phyloP scores from a whole-genome alignment of 495 filamentous ascomycete genomes.

The Saxophila tyrrhenica region DNA sequence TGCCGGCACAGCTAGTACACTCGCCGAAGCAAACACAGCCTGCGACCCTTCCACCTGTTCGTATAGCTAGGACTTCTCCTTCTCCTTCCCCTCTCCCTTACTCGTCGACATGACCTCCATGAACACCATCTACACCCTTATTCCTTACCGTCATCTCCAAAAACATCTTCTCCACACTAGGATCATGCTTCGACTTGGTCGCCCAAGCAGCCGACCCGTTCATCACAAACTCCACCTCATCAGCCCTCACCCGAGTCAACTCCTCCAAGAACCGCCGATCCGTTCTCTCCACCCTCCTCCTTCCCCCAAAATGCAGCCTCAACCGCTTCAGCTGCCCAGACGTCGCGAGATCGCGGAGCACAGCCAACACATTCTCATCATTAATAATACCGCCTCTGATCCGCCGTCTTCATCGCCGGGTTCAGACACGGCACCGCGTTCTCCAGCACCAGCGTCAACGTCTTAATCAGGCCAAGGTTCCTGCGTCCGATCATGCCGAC shows the following conservation, averaged over 20 bases:
- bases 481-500: conserved; percentile 23
- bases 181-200: not conserved
- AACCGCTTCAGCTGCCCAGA: conserved; percentile 21
- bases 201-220: not conserved
- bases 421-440: conserved; percentile 23
- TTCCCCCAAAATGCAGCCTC: conserved; percentile 18
- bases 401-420: conserved; percentile 15
- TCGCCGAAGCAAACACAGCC: not conserved
- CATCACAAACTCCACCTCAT: conserved; percentile 13
- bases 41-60: not conserved
- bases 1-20: no score
- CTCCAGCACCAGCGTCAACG: conserved; percentile 20
- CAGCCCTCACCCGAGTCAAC: conserved; percentile 22
- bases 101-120: not conserved
- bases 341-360: conserved; percentile 18
- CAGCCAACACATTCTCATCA: conserved; percentile 25
- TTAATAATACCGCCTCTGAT: conserved; percentile 25
- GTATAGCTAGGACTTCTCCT: not conserved
- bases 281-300: conserved; percentile 8
- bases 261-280: conserved; percentile 23
- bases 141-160: not conserved
- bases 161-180: not conserved
- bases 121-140: not conserved
- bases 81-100: no score
- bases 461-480: conserved; percentile 22